Base-by-base conservation (phyloP, 1,284 basidiomycete genomes). In the Laetiporus sulphureus region DNA sequence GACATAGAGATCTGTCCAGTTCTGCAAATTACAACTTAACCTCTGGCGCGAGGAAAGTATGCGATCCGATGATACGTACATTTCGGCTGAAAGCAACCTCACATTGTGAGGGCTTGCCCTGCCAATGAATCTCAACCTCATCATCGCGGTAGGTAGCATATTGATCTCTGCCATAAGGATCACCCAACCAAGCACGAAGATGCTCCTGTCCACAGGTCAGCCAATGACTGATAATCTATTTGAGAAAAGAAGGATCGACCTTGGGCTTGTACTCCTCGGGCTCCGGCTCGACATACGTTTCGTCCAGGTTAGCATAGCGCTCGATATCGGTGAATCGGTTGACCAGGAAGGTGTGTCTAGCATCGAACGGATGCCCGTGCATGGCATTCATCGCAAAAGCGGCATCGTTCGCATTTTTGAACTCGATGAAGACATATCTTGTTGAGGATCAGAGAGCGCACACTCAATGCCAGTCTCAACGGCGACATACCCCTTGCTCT, bases 1-100 rank as follows among this genome's bases (percentile, higher is more conserved):
- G 32, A 94, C 86, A 67, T 98, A 99, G 33, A 96, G 84, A 59
- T 99, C 93, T 57, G 92, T 97, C 93, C 96, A 99, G 61, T 88
- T 61, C 59, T 60, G 34, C 16, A 40, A 5, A 15, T 38, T 10
- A 3, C n/a, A 22, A 18, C 13, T 11, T 12, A 10, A 32, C 4
- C 5, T 12, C 25, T 27, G 11, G 13, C 7, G 21, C 19, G 35
- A n/a, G n/a, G n/a, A n/a, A n/a, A n/a, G n/a, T 19, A 23, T 21
- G 7, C 11, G 18, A 23, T 21, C 13, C 21, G n/a, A 21, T 12
- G 8, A 29, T n/a, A 63, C 79, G 51, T 49, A 88, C 88, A 42
- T 73, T 76, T 72, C 83, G 85, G 45, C 67, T 69, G 57, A 84
- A 75, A 15, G 89, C 88, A 31, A 87, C 61, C 63, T 97, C 93